A percentile compares a stretch with the other conserved stretches of the same genome.
Conservation (phyloP, 805 yeast species). For the Spathaspora passalidarum region DNA sequence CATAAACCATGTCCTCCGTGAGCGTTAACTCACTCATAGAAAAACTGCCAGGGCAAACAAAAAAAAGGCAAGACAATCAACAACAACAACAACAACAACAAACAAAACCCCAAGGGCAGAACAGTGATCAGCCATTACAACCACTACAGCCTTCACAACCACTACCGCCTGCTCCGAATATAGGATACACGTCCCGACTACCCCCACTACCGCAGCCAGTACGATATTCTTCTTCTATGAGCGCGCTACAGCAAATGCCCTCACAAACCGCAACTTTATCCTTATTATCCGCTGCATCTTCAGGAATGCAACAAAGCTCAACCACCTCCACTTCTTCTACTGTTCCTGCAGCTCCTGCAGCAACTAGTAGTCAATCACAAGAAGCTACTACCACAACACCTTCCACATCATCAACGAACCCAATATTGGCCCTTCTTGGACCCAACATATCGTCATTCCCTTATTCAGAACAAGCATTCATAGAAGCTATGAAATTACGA, state of each 20-base stretch:
- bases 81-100: slow-evolving; percentile 1
- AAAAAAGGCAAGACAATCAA: neutral
- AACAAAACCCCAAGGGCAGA: neutral
- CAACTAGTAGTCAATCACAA: neutral
- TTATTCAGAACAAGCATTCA: slow-evolving; percentile 53
- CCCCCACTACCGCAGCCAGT: slow-evolving; percentile 1
- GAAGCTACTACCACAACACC: neutral
- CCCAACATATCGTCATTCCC: slow-evolving; percentile 52
- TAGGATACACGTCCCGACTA: slow-evolving; percentile 1
- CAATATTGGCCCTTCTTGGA: slow-evolving; percentile 44
- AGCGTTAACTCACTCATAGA: slow-evolving; percentile 42
- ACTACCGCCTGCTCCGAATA: neutral
- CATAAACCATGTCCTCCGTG: slow-evolving; percentile 23
- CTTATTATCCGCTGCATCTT: neutral
- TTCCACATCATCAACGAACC: slow-evolving; percentile 2
- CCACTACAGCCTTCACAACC: neutral
- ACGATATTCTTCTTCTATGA: neutral
- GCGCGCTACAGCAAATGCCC: slow-evolving; percentile 1
- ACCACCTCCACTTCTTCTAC: neutral
- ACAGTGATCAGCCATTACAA: neutral
- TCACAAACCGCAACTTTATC: neutral
- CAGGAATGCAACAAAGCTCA: neutral
- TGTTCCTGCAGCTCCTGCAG: neutral
- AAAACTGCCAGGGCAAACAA: slow-evolving; percentile 10
- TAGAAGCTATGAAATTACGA: slow-evolving; percentile 56